Conservation (phyloP, 345 rosid genomes). For the Lagerstroemia speciosa region DNA sequence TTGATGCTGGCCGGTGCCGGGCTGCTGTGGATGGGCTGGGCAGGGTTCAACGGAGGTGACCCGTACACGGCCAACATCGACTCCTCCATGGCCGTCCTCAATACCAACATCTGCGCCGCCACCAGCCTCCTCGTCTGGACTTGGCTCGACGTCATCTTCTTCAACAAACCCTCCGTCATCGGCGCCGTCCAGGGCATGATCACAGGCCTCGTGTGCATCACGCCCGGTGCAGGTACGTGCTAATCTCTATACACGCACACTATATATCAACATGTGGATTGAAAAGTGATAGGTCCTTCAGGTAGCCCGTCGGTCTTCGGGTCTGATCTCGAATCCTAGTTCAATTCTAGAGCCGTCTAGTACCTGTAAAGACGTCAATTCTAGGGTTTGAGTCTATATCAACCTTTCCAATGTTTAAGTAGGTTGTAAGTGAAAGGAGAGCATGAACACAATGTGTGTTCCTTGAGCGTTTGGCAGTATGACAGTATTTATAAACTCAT, state of each 20-base stretch:
- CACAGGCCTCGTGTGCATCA: slow-evolving; percentile 39
- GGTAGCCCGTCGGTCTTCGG: too few species aligned
- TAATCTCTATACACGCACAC: background rate
- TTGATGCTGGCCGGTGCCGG: slow-evolving; percentile 35
- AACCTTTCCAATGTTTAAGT: too few species aligned
- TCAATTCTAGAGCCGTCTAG: too few species aligned
- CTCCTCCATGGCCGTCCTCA: slow-evolving; percentile 31
- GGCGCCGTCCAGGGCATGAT: slow-evolving; percentile 38
- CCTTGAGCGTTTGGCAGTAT: too few species aligned
- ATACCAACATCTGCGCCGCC: slow-evolving; percentile 36
- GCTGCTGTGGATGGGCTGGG: slow-evolving; percentile 39
- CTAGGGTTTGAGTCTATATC: too few species aligned
- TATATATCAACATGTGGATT: too few species aligned
- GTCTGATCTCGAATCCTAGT: too few species aligned
- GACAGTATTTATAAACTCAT: too few species aligned
- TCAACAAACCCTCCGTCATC: slow-evolving; percentile 26
- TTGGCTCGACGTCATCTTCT: slow-evolving; percentile 21
- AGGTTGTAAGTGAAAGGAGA: too few species aligned
- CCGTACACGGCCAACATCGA: slow-evolving; percentile 25
- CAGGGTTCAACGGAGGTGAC: slow-evolving; percentile 41
- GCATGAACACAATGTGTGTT: too few species aligned
- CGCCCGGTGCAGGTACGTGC: slow-evolving; percentile 28
- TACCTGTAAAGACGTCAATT: too few species aligned
- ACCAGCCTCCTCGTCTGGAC: slow-evolving; percentile 35
- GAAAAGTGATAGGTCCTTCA: too few species aligned